Percentiles rank a stretch among this genome's conserved stretches.
phyloP scores from a whole-genome alignment of 768 basidiomycete genomes.

The Boletus huronensis region DNA sequence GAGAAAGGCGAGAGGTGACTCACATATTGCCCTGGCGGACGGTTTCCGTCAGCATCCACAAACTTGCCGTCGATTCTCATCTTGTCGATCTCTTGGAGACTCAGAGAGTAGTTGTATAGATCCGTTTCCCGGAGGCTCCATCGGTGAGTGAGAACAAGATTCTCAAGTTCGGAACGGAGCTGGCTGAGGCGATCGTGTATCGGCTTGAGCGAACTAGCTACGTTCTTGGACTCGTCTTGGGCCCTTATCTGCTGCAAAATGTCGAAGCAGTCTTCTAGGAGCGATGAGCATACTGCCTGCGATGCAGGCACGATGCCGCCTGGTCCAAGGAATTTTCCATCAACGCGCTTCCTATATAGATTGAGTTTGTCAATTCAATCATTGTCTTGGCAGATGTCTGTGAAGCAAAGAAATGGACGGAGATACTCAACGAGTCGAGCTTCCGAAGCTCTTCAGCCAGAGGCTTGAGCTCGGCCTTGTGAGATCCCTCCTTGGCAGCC shows the following conservation, averaged over 20 bases:
- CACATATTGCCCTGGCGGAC: conserved; percentile 93
- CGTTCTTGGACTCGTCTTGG: conserved; percentile 84
- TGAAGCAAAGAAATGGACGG: conserved; percentile 23
- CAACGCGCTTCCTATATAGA: conserved; percentile 73
- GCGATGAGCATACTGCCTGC: conserved; percentile 85
- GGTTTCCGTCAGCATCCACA: conserved; percentile 88
- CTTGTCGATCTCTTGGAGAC: conserved; percentile 93
- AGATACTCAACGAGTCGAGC: conserved; percentile 89
- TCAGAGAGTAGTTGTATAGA: conserved; percentile 88
- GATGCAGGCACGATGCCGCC: conserved; percentile 88
- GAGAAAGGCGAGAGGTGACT: conserved; percentile 25
- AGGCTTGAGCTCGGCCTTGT: conserved; percentile 85
- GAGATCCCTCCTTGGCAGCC: conserved; percentile 81
- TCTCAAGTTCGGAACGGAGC: conserved; percentile 85
- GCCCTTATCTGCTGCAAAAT: conserved; percentile 94
- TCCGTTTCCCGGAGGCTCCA: conserved; percentile 97
- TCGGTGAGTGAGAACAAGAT: conserved; percentile 88
- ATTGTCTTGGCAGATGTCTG: conserved; percentile 20
- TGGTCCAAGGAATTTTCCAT: conserved; percentile 92
- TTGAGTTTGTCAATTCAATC: background rate
- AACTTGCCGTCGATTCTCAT: conserved; percentile 98
- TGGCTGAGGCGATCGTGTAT: conserved; percentile 90
- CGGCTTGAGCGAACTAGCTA: conserved; percentile 80
- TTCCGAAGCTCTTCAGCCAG: conserved; percentile 89
- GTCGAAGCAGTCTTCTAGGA: conserved; percentile 96